phyloP scores from a whole-genome alignment of 2,329 filamentous ascomycete species.

The Ampelomyces quisqualis region DNA sequence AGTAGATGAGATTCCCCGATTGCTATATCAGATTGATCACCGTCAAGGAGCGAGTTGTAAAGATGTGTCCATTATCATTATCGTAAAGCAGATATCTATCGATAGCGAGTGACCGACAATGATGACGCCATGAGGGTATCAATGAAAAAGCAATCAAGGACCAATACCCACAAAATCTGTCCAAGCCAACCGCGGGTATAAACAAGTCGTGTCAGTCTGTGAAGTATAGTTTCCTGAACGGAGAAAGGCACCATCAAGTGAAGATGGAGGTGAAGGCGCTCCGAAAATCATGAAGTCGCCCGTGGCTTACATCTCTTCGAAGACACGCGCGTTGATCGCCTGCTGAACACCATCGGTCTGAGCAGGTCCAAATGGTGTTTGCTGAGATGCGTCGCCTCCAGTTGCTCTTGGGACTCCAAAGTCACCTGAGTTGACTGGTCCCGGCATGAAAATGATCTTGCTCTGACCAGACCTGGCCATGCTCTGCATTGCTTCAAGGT shows the following conservation, averaged over 20 bases:
- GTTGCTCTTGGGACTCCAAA: constrained; percentile 47
- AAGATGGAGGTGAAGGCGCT: too few species aligned
- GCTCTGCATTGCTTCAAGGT: constrained; percentile 96
- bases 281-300: too few species aligned
- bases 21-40: too few species aligned
- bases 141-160: constrained; percentile 4
- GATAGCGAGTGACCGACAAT: constrained; percentile 9
- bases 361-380: too few species aligned
- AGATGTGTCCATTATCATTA: constrained; percentile 9
- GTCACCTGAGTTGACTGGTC: constrained; percentile 56
- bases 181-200: background rate
- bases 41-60: too few species aligned
- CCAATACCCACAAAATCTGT: too few species aligned
- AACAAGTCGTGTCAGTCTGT: background rate
- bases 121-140: constrained; percentile 9
- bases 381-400: constrained; percentile 40
- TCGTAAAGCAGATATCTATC: constrained; percentile 1
- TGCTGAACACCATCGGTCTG: constrained; percentile 68
- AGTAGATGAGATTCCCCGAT: too few species aligned
- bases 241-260: background rate
- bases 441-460: constrained; percentile 52
- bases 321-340: constrained; percentile 76
- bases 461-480: constrained; percentile 93
- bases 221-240: background rate
- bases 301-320: constrained; percentile 81